Evolutionary conservation across 1,284 basidiomycete species (phyloP), one percentile per base, ranked within the genome.

Genomic region (Fomitiporia mediterranea): DNA sequence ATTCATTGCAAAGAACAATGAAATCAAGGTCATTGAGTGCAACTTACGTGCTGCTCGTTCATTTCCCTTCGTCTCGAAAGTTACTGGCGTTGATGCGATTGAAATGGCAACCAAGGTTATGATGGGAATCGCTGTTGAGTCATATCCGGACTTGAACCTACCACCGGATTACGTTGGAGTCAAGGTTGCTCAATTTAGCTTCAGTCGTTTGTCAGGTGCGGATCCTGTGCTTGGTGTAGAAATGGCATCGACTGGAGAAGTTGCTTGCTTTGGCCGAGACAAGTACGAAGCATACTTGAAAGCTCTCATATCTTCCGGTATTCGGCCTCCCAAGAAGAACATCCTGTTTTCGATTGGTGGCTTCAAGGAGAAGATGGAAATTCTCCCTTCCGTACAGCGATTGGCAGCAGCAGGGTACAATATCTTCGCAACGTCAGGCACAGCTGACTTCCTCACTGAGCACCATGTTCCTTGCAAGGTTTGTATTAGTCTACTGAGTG

Each of bases 21-120:
- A 98, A 72, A 98, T 98, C 81, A 98, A 99, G 81, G 96, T 99
- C 65, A 99, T 99, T 70, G 96, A 99, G 72, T 99, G 96, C 75
- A 99, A 99, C 73, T 79, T 99, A 38, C 93, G 96, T 60, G 97
- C 97, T 2, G 95, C 96, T 27, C 86, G 97, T 59, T 98, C 96
- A 1, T 98, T 98, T 86, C 96, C 97, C 54, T 99, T 99, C 78
- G 96, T 99, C 43, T 96, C 93, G 37, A 99, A 99, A 75, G 95
- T 98, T 59, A 98, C 96, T 4, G 94, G 94, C 34, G 81, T 98
- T 63, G 95, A 99, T 68, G 95, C 95, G 2, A 98, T 99, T 64
- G 94, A 98, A 75, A 86, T 98, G 82, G 96, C 96, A 25, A 99
- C 97, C 55, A 97, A 97, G 70, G 94, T 97, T 63, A 99, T 99